A percentile compares a stretch with the other conserved stretches of the same genome.
phyloP scores from a whole-genome alignment of 1,284 basidiomycete species.

The Boletus hoseneyae region DNA sequence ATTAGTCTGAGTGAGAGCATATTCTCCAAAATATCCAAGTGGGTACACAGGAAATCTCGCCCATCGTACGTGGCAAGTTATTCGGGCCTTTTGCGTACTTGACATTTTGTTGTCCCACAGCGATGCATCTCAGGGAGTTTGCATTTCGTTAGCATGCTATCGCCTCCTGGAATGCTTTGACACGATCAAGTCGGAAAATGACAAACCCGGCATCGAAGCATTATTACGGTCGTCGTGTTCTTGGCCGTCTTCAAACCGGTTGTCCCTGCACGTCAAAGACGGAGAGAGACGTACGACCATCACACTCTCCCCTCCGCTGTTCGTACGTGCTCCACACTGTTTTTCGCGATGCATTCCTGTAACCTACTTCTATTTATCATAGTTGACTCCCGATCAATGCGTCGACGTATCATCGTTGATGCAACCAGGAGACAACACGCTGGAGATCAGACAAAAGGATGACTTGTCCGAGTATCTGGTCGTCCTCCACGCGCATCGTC shows the following conservation, averaged over 20 bases:
- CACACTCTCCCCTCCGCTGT: conserved; percentile 26
- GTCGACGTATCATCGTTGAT: conserved; percentile 29
- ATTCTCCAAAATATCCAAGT: conserved; percentile 21
- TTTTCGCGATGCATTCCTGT: not conserved
- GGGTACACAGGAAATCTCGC: conserved; percentile 21
- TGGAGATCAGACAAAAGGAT: conserved; percentile 22
- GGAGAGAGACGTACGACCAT: conserved; percentile 10
- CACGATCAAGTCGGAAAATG: conserved; percentile 1
- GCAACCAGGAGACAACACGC: conserved; percentile 20
- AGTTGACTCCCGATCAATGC: conserved; percentile 29
- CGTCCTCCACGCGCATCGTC: conserved; percentile 29
- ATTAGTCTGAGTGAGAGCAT: conserved; percentile 21
- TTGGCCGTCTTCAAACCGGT: conserved; percentile 24
- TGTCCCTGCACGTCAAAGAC: conserved; percentile 19
- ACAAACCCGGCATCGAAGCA: conserved; percentile 4
- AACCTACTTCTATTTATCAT: not conserved
- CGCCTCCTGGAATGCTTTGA: conserved; percentile 19
- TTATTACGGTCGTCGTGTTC: conserved; percentile 18
- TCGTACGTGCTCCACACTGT: conserved; percentile 18
- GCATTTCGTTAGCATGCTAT: conserved; percentile 31
- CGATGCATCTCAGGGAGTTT: conserved; percentile 21
- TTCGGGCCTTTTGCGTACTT: not conserved
- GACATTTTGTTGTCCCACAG: conserved; percentile 9
- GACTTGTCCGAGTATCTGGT: conserved; percentile 32
- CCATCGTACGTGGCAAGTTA: conserved; percentile 23